phyloP scores from a whole-genome alignment of 768 basidiomycete species.

The Tephrocybe sp. region DNA sequence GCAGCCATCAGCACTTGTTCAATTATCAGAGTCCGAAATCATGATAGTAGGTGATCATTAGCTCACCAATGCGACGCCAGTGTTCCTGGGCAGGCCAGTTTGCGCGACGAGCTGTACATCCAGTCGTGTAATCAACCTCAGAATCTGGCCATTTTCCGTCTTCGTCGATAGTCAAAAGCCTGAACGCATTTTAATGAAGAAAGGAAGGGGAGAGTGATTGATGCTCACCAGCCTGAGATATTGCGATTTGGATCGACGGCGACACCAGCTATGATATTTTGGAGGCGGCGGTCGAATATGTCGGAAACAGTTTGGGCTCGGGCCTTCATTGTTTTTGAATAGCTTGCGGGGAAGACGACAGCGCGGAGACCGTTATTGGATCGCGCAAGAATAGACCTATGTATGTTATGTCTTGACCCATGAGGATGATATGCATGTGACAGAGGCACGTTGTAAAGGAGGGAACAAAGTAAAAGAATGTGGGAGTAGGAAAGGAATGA shows the following conservation, averaged over 20 bases:
- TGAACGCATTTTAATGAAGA: not conserved
- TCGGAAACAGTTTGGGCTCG: slow-evolving; percentile 16
- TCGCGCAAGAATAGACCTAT: not conserved
- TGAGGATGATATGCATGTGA: slow-evolving; percentile 7
- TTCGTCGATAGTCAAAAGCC: slow-evolving; percentile 20
- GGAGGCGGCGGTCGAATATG: slow-evolving; percentile 18
- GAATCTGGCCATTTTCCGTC: slow-evolving; percentile 43
- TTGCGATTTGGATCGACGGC: slow-evolving; percentile 4
- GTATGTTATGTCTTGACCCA: not conserved
- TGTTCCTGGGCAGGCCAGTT: slow-evolving; percentile 61
- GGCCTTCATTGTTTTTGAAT: slow-evolving; percentile 35
- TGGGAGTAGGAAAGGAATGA: slow-evolving; percentile 16
- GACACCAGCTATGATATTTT: slow-evolving; percentile 14
- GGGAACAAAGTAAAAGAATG: slow-evolving; percentile 17
- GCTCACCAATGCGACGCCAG: slow-evolving; percentile 45
- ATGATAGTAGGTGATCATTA: not conserved
- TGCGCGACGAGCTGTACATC: slow-evolving; percentile 49
- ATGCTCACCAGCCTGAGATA: slow-evolving; percentile 18
- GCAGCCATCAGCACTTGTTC: slow-evolving; percentile 44
- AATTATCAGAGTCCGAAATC: not conserved
- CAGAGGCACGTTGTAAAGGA: not conserved
- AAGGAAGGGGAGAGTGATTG: not conserved
- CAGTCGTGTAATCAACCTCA: slow-evolving; percentile 49
- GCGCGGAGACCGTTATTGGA: not conserved
- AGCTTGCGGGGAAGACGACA: not conserved